Evolutionary conservation across 306 rosid genomes (phyloP).

Genomic region (Trifolium repens): DNA sequence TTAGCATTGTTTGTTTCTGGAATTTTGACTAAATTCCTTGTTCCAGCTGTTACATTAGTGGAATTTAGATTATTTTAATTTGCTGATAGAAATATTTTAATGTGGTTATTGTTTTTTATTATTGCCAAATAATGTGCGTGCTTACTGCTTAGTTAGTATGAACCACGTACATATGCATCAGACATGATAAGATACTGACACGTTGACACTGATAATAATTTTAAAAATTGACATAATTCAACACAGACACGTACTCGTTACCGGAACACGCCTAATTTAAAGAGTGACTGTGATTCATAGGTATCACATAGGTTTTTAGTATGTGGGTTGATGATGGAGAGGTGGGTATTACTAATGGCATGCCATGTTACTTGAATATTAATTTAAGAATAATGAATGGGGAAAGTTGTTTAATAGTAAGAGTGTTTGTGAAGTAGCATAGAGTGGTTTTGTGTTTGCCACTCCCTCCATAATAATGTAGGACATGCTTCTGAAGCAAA

Average conservation of each 20-base stretch:
- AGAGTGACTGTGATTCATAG: too few relatives aligned
- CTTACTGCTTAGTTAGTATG: background rate
- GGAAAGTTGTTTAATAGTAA: conserved; percentile 28
- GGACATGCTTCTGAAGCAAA: conserved; percentile 44
- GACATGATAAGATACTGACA: too few relatives aligned
- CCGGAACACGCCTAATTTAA: too few relatives aligned
- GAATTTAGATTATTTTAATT: conserved; percentile 35
- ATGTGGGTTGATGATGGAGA: conserved; percentile 29
- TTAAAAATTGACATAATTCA: too few relatives aligned
- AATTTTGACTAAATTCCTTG: conserved; percentile 34
- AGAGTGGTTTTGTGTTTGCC: conserved; percentile 38
- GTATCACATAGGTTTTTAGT: background rate
- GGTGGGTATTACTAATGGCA: conserved; percentile 20
- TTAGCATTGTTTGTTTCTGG: conserved; percentile 22
- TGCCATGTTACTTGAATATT: background rate
- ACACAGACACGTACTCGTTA: too few relatives aligned
- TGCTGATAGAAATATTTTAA: background rate
- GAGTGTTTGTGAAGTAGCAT: conserved; percentile 40
- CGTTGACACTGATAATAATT: too few relatives aligned
- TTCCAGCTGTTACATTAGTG: conserved; percentile 51
- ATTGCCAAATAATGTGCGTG: conserved; percentile 5
- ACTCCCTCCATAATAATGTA: conserved; percentile 1
- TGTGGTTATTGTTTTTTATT: background rate
- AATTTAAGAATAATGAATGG: background rate
- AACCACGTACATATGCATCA: too few relatives aligned